Percentiles rank a stretch among this genome's conserved stretches.
phyloP scores from a whole-genome alignment of 2,329 filamentous ascomycete species.

The Pseudopyrenochaeta lycopersici region DNA sequence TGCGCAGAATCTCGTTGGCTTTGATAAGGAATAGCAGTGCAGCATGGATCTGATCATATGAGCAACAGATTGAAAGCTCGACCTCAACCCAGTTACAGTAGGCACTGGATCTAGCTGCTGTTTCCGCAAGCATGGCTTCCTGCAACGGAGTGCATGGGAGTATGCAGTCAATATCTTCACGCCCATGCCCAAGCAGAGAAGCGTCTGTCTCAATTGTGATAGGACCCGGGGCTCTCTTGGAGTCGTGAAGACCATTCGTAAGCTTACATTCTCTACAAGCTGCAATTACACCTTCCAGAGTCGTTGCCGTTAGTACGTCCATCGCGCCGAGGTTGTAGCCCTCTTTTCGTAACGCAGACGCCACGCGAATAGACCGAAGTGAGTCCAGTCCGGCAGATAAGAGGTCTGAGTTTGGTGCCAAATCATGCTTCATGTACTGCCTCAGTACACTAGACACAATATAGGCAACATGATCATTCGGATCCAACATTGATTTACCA shows the following conservation, averaged over 20 bases:
- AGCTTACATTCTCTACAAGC: slow-evolving; percentile 21
- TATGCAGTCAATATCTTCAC: slow-evolving; percentile 44
- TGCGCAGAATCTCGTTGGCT: slow-evolving; percentile 73
- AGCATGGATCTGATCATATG: slow-evolving; percentile 51
- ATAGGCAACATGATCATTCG: slow-evolving; percentile 14
- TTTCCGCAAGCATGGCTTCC: slow-evolving; percentile 81
- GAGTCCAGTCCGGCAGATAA: slow-evolving; percentile 72
- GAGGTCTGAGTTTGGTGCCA: slow-evolving; percentile 56
- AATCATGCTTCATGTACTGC: slow-evolving; percentile 51
- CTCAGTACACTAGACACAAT: slow-evolving; percentile 55
- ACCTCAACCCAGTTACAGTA: slow-evolving; percentile 85
- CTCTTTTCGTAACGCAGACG: slow-evolving; percentile 67
- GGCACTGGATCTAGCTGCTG: slow-evolving; percentile 63
- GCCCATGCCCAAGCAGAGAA: slow-evolving; percentile 19
- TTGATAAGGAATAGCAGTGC: slow-evolving; percentile 31
- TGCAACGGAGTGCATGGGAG: slow-evolving; percentile 77
- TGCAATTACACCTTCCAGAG: slow-evolving; percentile 45
- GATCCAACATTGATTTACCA: slow-evolving; percentile 10
- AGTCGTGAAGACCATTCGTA: not conserved
- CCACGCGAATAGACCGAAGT: slow-evolving; percentile 68
- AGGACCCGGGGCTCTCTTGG: not conserved
- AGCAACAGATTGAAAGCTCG: slow-evolving; percentile 55
- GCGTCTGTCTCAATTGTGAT: not conserved
- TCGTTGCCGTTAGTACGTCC: slow-evolving; percentile 68
- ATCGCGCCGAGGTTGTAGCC: slow-evolving; percentile 67